Base-by-base conservation (phyloP, 1,284 basidiomycete genomes). In the Rhodotorula sp. region DNA sequence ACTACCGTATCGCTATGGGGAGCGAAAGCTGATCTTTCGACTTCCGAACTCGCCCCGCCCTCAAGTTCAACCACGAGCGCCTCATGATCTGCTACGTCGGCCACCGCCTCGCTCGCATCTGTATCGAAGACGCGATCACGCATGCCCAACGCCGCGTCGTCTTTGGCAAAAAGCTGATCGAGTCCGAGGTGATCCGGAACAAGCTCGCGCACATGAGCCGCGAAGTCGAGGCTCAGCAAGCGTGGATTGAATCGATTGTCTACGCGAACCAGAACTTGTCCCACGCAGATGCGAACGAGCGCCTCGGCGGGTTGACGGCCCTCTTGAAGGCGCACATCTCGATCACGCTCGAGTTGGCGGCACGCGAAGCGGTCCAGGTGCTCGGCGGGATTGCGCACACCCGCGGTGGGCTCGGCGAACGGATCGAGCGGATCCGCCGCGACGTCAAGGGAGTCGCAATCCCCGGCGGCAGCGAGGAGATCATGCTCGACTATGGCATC, bases 301-400 rank as follows among this genome's bases (percentile, higher is more conserved):
- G 64, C 29, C 66, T 79, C 21, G 78, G 79, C 23, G 79, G 79
- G 8, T 75, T 74, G 23, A 79, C 79, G 3, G 79, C 79, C 2
- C 69, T 80, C 20, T 67, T 79, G 31, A 80, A 80, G 48, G 79
- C 79, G 10, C 75, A 79, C 67, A 73, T 69, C 31, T 65, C 70
- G 43, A 69, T 75, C 56, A 72, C 72, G 23, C 69, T 78, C 59
- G 77, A 78, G 43, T 51, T 72, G 43, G 71, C 72, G 16, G 76
- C 76, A 10, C 52, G 71, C 34, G 78, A 79, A 59, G 78, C 78
- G 1, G 75, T 78, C 1, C 78, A 79, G 62, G 69, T 78, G 46
- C 61, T 79, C 21, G 78, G 78, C n/a, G 78, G 78, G 15, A 72
- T 78, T 26, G 78, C 58, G 18, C 65, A 74, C 54, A 78, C 77